Conservation (phyloP, 148 eudicot species). For the Rhododendron ferrugineum region DNA sequence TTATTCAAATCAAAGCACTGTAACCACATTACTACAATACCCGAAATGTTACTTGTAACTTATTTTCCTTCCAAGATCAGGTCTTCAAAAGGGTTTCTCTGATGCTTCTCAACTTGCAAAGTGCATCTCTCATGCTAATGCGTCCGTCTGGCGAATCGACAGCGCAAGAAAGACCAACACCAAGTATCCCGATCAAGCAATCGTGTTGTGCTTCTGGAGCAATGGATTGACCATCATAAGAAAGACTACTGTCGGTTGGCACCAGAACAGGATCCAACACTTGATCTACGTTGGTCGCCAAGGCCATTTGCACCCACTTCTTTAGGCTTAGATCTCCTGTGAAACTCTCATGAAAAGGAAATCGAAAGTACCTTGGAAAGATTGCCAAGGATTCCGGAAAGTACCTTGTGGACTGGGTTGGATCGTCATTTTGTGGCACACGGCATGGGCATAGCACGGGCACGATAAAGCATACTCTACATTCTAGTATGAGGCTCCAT, state of each 20-base stretch:
- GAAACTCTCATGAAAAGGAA: conserved; percentile 27
- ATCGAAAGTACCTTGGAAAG: no score
- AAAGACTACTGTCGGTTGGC: not conserved
- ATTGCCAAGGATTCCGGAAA: no score
- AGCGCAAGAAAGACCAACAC: conserved; percentile 43
- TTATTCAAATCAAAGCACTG: not conserved
- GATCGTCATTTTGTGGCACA: no score
- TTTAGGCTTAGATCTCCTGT: conserved; percentile 27
- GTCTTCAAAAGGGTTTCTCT: conserved; percentile 15
- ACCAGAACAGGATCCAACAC: conserved; percentile 29
- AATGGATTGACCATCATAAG: not conserved
- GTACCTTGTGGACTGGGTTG: no score
- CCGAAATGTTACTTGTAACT: not conserved
- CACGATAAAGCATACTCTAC: no score
- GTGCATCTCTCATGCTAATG: conserved; percentile 41
- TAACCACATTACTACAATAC: no score
- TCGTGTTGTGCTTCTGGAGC: not conserved
- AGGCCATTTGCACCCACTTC: conserved; percentile 36
- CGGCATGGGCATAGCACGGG: no score
- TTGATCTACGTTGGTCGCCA: conserved; percentile 21
- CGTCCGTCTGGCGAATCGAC: conserved; percentile 34
- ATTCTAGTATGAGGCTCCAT: no score
- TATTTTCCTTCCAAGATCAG: not conserved
- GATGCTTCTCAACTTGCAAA: conserved; percentile 28
- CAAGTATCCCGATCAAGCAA: conserved; percentile 23